A percentile compares a stretch with the other conserved stretches of the same genome.
Conservation (phyloP, 2,329 filamentous ascomycete genomes). For the Verticillium klebahnii region DNA sequence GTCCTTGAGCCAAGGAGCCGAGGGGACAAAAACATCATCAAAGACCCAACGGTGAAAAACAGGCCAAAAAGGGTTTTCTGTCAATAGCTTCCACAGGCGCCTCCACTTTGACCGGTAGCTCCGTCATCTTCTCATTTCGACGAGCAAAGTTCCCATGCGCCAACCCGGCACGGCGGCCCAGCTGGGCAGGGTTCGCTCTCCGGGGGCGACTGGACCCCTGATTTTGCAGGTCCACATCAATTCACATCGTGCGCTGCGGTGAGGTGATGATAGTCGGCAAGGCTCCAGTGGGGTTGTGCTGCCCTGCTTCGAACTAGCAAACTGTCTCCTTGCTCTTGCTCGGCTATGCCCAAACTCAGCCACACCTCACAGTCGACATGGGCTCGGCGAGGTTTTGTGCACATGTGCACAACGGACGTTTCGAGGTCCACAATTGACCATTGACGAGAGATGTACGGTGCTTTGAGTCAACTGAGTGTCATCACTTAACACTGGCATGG, state of each 20-base stretch:
- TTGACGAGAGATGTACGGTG: too few species aligned
- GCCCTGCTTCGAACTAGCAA: too few species aligned
- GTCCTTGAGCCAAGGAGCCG: background rate
- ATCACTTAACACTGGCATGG: too few species aligned
- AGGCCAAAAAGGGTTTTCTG: background rate
- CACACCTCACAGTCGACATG: too few species aligned
- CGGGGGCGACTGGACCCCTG: background rate
- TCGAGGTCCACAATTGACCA: too few species aligned
- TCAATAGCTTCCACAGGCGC: background rate
- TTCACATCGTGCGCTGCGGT: background rate
- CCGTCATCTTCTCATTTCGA: too few species aligned
- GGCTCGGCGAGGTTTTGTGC: too few species aligned
- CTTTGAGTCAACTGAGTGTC: too few species aligned
- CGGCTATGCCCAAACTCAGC: too few species aligned
- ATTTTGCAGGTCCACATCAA: background rate
- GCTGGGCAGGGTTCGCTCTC: background rate
- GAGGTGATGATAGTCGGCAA: background rate
- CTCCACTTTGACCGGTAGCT: background rate
- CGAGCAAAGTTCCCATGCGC: background rate
- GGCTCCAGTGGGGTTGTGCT: background rate
- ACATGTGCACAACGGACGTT: too few species aligned
- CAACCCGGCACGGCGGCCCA: background rate
- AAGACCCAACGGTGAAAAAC: background rate
- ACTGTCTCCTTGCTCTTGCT: too few species aligned
- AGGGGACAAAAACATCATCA: background rate